Percentiles rank a stretch among this genome's conserved stretches.
Evolutionary conservation across 257 asterid species (phyloP).

Genomic region (Primulina eburnea): DNA sequence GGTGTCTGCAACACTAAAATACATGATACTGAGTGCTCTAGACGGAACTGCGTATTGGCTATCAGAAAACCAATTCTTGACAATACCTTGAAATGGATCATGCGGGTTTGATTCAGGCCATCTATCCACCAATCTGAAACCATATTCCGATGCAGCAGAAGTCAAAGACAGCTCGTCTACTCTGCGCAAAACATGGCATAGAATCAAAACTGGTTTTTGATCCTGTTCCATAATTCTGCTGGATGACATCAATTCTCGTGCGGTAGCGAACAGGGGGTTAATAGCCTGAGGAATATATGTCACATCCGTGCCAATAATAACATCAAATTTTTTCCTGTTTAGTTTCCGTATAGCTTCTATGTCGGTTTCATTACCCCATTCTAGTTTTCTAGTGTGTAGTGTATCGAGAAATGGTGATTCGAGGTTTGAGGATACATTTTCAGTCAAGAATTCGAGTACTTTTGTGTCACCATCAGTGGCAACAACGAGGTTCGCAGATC

Average conservation of each 20-base stretch:
- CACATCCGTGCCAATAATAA: slow-evolving; percentile 86
- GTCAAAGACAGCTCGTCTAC: slow-evolving; percentile 77
- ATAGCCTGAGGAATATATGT: slow-evolving; percentile 64
- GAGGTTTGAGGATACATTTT: slow-evolving; percentile 60
- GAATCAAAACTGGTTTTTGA: slow-evolving; percentile 47
- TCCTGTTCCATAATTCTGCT: slow-evolving; percentile 12
- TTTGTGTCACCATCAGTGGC: slow-evolving; percentile 90
- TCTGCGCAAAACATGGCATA: slow-evolving; percentile 80
- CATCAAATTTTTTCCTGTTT: slow-evolving; percentile 59
- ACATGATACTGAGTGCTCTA: slow-evolving; percentile 66
- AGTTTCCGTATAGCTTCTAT: slow-evolving; percentile 45
- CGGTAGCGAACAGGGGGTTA: slow-evolving; percentile 69
- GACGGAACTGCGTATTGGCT: slow-evolving; percentile 41
- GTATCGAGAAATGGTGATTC: slow-evolving; percentile 33
- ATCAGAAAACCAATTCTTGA: slow-evolving; percentile 49
- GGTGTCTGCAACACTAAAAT: slow-evolving; percentile 37
- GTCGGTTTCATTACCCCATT: slow-evolving; percentile 75
- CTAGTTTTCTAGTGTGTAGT: slow-evolving; percentile 42
- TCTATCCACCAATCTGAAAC: slow-evolving; percentile 57
- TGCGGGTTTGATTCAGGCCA: slow-evolving; percentile 47
- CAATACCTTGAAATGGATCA: slow-evolving; percentile 30
- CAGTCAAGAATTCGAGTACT: slow-evolving; percentile 56
- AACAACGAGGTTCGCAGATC: slow-evolving; percentile 64
- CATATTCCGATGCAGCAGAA: slow-evolving; percentile 53
- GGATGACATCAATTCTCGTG: slow-evolving; percentile 52